Evolutionary conservation across 352 stramenopile genomes (phyloP).

Genomic region (Pythium brachiatum): DNA sequence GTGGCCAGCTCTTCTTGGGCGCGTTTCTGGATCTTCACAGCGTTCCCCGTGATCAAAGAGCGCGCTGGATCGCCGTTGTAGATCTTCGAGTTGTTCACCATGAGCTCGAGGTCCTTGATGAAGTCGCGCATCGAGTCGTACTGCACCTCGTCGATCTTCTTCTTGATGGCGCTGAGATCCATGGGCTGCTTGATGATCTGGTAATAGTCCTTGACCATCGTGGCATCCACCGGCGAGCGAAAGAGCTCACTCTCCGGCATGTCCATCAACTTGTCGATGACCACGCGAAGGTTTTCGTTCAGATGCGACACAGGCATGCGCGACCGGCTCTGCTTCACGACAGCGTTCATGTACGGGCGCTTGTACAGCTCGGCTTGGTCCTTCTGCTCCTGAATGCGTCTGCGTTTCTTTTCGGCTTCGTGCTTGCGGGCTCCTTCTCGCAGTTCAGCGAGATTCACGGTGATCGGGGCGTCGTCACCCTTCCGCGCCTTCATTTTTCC

Average conservation of each 20-base stretch:
- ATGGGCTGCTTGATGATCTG: conserved; percentile 85
- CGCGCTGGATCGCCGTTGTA: conserved; percentile 75
- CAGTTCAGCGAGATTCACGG: conserved; percentile 71
- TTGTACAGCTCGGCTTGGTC: conserved; percentile 83
- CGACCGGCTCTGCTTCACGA: conserved; percentile 69
- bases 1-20: conserved; percentile 73
- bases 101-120: conserved; percentile 83
- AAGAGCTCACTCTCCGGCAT: conserved; percentile 84
- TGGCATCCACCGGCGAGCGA: conserved; percentile 57
- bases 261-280: conserved; percentile 61
- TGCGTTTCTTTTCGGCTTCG: conserved; percentile 78
- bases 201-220: conserved; percentile 72
- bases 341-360: conserved; percentile 68
- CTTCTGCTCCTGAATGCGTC: conserved; percentile 66
- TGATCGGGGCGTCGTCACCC: conserved; percentile 43
- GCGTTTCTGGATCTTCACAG: conserved; percentile 67
- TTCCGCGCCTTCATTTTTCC: conserved; percentile 71
- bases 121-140: conserved; percentile 88
- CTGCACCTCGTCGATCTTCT: conserved; percentile 58
- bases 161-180: conserved; percentile 66
- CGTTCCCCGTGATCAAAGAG: conserved; percentile 76
- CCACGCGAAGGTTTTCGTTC: conserved; percentile 60
- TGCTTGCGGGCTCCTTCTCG: conserved; percentile 74
- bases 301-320: conserved; percentile 76
- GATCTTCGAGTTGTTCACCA: conserved; percentile 80